Evolutionary conservation across 352 stramenopile genomes (phyloP).

Genomic region (Phytophthora palmivora): DNA sequence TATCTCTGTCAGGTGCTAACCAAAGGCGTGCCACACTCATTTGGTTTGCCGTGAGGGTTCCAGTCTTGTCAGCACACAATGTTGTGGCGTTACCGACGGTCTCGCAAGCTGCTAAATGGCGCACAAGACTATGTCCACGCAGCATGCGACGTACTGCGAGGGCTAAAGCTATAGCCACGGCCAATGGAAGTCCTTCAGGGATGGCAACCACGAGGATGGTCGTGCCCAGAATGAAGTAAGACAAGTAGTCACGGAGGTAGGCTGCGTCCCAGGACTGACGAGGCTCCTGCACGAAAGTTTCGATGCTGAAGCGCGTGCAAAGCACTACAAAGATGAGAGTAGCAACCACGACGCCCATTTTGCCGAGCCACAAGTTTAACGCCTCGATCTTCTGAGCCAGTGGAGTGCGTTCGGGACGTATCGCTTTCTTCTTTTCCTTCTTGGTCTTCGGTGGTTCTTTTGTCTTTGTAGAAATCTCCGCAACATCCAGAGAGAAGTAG

Average conservation of each 20-base stretch:
- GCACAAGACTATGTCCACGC: slow-evolving; percentile 96
- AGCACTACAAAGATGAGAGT: slow-evolving; percentile 74
- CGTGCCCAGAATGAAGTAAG: slow-evolving; percentile 90
- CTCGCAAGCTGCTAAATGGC: slow-evolving; percentile 96
- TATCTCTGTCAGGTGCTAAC: slow-evolving; percentile 32
- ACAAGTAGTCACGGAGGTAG: slow-evolving; percentile 60
- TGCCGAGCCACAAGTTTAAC: slow-evolving; percentile 76
- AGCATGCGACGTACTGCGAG: slow-evolving; percentile 96
- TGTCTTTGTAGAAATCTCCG: slow-evolving; percentile 4
- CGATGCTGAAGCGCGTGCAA: slow-evolving; percentile 54
- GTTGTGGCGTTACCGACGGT: slow-evolving; percentile 97
- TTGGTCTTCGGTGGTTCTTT: slow-evolving; percentile 12
- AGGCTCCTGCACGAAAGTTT: slow-evolving; percentile 63
- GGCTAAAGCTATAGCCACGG: slow-evolving; percentile 90
- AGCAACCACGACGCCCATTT: slow-evolving; percentile 62
- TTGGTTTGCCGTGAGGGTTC: slow-evolving; percentile 95
- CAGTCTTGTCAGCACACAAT: slow-evolving; percentile 97
- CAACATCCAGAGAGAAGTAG: slow-evolving; percentile 19
- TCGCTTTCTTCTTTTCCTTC: slow-evolving; percentile 15
- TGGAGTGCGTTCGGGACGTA: slow-evolving; percentile 45
- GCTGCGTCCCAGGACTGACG: slow-evolving; percentile 43
- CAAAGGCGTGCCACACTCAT: slow-evolving; percentile 94
- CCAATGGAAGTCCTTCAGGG: slow-evolving; percentile 90
- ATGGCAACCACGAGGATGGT: slow-evolving; percentile 87
- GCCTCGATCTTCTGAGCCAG: slow-evolving; percentile 82